Conservation (phyloP, 768 basidiomycete genomes). For the Rickenella mellea region DNA sequence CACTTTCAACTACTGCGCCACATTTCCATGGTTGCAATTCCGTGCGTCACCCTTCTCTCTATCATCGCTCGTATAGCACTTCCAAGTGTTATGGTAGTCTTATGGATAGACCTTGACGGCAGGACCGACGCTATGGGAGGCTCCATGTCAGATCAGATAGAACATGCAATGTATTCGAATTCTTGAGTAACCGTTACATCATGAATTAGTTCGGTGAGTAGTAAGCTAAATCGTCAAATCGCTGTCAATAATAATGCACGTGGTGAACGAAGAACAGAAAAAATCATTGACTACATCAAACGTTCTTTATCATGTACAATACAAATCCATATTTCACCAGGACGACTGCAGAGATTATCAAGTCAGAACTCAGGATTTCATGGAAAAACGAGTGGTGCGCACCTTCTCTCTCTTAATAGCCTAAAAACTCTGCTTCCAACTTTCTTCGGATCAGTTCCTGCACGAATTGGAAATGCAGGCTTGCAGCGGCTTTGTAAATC, state of each 20-base stretch:
- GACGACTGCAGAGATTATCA: constrained; percentile 36
- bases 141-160: too few relatives aligned
- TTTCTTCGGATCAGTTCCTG: constrained; percentile 29
- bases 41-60: too few relatives aligned
- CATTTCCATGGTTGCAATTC: too few relatives aligned
- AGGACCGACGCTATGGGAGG: too few relatives aligned
- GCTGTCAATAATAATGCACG: not conserved
- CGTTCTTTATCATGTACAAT: constrained; percentile 60
- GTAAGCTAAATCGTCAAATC: too few relatives aligned
- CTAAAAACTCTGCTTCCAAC: constrained; percentile 53
- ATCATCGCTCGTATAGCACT: too few relatives aligned
- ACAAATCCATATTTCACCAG: constrained; percentile 64
- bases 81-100: too few relatives aligned
- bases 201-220: too few relatives aligned
- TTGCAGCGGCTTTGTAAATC: constrained; percentile 73
- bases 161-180: too few relatives aligned
- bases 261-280: not conserved
- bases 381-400: constrained; percentile 9
- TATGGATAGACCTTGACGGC: too few relatives aligned
- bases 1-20: too few relatives aligned
- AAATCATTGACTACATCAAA: constrained; percentile 27
- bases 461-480: constrained; percentile 55
- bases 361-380: constrained; percentile 1
- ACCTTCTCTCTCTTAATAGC: constrained; percentile 74
- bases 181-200: too few relatives aligned